Evolutionary conservation across 202 grass and related monocot genomes (phyloP), one percentile per base, ranked within the genome.

Genomic region (Zizania palustris): DNA sequence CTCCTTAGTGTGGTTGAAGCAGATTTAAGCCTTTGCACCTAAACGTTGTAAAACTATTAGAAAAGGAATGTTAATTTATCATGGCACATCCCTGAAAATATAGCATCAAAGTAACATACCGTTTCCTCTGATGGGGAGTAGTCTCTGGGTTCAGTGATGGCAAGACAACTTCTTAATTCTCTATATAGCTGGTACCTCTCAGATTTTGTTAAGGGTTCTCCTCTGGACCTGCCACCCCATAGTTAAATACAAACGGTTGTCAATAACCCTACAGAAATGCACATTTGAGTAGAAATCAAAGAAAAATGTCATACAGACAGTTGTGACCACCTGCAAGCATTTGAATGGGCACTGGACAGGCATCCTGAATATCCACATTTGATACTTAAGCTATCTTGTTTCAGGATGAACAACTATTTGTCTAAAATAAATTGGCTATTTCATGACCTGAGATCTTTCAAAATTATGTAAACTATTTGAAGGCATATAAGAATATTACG

Each of bases 141-240:
- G 69, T 98, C 89, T 76, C 64, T 65, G 35, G 72, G 80, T 86
- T 88, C 91, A 72, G 89, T 80, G 60, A 90, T 79, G 42, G 85
- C 89, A 74, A 94, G 80, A 67, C 85, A 92, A 65, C 75, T 83
- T 86, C 62, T 98, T 16, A 98, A 34, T 75, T 94, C 89, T 86
- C 51, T 92, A 70, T 87, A 88, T 34, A 94, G 66, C 51, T 79
- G 83, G 67, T 77, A 90, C 57, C 91, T 98, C 69, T 98, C 87
- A 75, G 82, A 79, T 87, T 92, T 98, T 46, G 69, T 34, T 79
- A 92, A 72, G 59, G 38, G 86, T 70, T 87, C 73, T 77, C 80
- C 81, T 73, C 60, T 78, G 59, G 77, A 85, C 83, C 89, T 98
- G 77, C 82, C 69, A 53, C 42, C 28, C 28, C 45, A 62, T 83